phyloP scores from a whole-genome alignment of 192 early-diverging fungal genomes.

The Podila minutissima region DNA sequence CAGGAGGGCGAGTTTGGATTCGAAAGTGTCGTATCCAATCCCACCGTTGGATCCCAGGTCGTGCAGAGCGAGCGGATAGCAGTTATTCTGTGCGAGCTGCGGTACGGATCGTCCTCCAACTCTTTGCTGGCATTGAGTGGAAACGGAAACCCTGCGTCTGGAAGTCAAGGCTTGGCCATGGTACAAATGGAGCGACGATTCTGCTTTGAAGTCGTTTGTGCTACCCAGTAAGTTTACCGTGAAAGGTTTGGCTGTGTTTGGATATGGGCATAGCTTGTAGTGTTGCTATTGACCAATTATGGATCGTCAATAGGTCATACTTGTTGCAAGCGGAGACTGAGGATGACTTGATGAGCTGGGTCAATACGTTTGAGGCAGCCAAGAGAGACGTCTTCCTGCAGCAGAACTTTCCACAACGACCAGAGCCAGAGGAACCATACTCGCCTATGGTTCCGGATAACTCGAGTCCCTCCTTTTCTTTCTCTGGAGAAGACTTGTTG shows the following conservation, averaged over 20 bases:
- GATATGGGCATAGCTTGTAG: too few species aligned
- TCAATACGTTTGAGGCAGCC: slow-evolving; percentile 66
- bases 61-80: slow-evolving; percentile 62
- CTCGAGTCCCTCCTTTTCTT: slow-evolving; percentile 23
- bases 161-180: slow-evolving; percentile 46
- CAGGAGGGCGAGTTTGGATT: slow-evolving; percentile 67
- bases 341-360: slow-evolving; percentile 75
- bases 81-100: slow-evolving; percentile 65
- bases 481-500: slow-evolving; percentile 25
- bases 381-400: slow-evolving; percentile 53
- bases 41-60: slow-evolving; percentile 61
- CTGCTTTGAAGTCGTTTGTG: slow-evolving; percentile 74
- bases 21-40: slow-evolving; percentile 53
- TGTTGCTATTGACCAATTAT: too few species aligned
- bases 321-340: slow-evolving; percentile 76
- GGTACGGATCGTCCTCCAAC: slow-evolving; percentile 57
- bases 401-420: slow-evolving; percentile 16
- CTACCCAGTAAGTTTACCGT: slow-evolving; percentile 62
- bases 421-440: slow-evolving; percentile 35
- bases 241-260: too few species aligned
- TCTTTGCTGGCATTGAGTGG: slow-evolving; percentile 25
- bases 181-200: slow-evolving; percentile 69
- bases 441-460: slow-evolving; percentile 35
- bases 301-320: slow-evolving; percentile 38
- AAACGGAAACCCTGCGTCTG: slow-evolving; percentile 31